Evolutionary conservation across 768 basidiomycete species (phyloP), one percentile per base, ranked within the genome.

Genomic region (Gloeopeniophorella convolvens): DNA sequence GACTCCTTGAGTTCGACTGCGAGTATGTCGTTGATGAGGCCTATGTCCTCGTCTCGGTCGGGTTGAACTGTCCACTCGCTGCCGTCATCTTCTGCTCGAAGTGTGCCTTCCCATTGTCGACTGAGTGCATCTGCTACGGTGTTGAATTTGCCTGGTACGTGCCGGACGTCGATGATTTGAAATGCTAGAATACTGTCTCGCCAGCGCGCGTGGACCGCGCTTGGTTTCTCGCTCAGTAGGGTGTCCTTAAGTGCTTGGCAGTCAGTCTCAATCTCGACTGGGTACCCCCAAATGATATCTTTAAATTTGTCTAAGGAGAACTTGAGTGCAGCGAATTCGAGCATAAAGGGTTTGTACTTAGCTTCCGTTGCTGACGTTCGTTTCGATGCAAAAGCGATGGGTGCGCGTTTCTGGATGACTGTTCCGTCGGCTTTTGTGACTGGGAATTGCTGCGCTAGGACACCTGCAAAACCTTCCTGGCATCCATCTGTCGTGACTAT

Each of bases 321-420:
- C 35, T 72, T 71, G 15, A 72, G 57, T 1, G 63, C 69, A 0
- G 66, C 66, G 48, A 69, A 70, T 41, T 73, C 67, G 0, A 70
- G 55, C 0, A 71, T 9, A 31, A 63, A 71, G 0, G 68, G 68
- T 28, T 56, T 54, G 46, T 68, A 70, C 5, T 58, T 55, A 26
- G 60, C 62, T 42, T 69, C 68, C 0, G 61, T 45, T 0, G 35
- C 24, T 1, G 68, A 70, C 12, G 68, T 68, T 7, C 66, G 52
- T 39, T 70, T 69, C 9, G 68, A 70, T 2, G 62, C 60, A 45
- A 66, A 71, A 0, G 48, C 66, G 1, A 71, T 58, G 0, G 69
- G 70, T 48, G 68, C 65, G 1, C 58, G 27, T 2, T 50, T 16
- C 12, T 28, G 23, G 7, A 61, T 55, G 1, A 39, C 51, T n/a